Evolutionary conservation across 768 basidiomycete genomes (phyloP).

Genomic region (Fibroporia radiculosa): DNA sequence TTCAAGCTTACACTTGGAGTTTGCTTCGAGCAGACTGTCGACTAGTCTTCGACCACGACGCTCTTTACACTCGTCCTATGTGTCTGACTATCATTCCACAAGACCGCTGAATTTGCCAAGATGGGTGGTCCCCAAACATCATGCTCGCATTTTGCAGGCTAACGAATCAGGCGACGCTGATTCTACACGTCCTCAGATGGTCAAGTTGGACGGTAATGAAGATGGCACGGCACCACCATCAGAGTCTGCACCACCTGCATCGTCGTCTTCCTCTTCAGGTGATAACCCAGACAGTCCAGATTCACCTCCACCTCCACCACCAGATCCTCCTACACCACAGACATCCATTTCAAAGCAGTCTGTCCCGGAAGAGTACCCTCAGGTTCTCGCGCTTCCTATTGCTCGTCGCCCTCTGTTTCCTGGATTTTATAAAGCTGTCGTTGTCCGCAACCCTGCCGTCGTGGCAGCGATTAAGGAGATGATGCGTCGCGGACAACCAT

Average conservation of each 20-base stretch:
- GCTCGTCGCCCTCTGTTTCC: slow-evolving; percentile 94
- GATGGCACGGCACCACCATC: slow-evolving; percentile 23
- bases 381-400: slow-evolving; percentile 91
- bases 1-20: slow-evolving; percentile 9
- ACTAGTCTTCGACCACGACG: slow-evolving; percentile 11
- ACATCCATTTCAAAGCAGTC: slow-evolving; percentile 76
- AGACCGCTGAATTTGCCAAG: slow-evolving; percentile 21
- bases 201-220: slow-evolving; percentile 17
- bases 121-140: slow-evolving; percentile 24
- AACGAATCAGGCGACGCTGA: slow-evolving; percentile 6
- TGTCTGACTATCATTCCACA: slow-evolving; percentile 19
- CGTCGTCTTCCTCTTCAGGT: slow-evolving; percentile 35
- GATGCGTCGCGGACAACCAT: slow-evolving; percentile 94
- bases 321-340: slow-evolving; percentile 29
- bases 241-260: slow-evolving; percentile 28
- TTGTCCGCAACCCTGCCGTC: slow-evolving; percentile 83
- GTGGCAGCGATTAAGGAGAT: slow-evolving; percentile 93
- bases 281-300: slow-evolving; percentile 30
- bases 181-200: not conserved
- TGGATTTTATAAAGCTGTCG: slow-evolving; percentile 97
- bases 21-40: not conserved
- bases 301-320: slow-evolving; percentile 31
- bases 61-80: slow-evolving; percentile 20
- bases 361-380: slow-evolving; percentile 87
- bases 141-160: slow-evolving; percentile 3